Conservation (phyloP, 345 rosid species). For the Rhodomyrtus tomentosa region DNA sequence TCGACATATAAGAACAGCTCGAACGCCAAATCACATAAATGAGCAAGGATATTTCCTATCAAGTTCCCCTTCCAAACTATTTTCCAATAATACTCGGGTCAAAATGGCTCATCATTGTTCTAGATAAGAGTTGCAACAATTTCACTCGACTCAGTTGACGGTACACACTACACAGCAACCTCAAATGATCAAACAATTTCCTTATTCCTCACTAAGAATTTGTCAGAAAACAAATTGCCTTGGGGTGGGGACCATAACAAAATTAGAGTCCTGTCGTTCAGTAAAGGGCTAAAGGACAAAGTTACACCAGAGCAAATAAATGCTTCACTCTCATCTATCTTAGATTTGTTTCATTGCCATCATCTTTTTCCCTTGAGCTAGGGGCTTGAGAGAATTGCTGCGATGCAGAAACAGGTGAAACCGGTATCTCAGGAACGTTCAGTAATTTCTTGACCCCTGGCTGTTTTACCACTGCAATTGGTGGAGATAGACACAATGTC, state of each 20-base stretch:
- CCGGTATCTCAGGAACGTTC: constrained; percentile 13
- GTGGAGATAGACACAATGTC: not conserved
- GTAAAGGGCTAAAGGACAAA: not conserved
- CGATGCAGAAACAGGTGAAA: constrained; percentile 14
- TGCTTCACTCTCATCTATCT: not conserved
- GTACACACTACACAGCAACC: not conserved
- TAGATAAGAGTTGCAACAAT: not conserved
- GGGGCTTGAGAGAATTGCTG: not conserved
- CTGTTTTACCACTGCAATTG: constrained; percentile 17
- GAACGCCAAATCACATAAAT: not conserved
- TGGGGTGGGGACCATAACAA: not conserved
- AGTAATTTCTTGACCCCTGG: constrained; percentile 30
- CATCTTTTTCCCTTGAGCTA: constrained; percentile 22
- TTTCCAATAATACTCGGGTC: not conserved
- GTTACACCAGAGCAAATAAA: not conserved
- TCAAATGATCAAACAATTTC: not conserved
- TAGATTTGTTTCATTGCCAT: constrained; percentile 15
- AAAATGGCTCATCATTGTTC: not conserved
- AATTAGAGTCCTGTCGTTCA: not conserved
- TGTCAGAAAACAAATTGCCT: not conserved
- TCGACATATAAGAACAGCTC: not conserved
- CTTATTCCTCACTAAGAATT: not conserved
- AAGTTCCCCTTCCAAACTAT: not conserved
- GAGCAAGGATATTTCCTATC: not conserved
- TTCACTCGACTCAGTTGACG: not conserved